Percentiles rank a stretch among this genome's conserved stretches.
Evolutionary conservation across 1,284 basidiomycete species (phyloP).

Genomic region (Ceratorhiza oryzae-sativae): DNA sequence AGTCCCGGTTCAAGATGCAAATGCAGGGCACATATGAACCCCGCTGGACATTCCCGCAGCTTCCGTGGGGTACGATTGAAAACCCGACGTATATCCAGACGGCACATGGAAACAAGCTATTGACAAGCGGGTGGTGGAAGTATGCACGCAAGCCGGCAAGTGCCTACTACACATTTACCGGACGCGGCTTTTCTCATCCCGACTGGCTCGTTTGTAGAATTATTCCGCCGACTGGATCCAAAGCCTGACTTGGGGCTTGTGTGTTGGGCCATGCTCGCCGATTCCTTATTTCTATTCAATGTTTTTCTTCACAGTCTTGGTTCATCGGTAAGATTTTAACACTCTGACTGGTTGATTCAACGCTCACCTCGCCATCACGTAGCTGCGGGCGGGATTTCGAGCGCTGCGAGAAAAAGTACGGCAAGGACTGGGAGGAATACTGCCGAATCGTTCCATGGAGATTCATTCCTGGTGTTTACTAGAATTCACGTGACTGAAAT

Average conservation of each 20-base stretch:
- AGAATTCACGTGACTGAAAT: no score
- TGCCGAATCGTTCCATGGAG: constrained; percentile 86
- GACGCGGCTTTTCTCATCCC: neutral
- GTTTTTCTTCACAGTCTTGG: constrained; percentile 89
- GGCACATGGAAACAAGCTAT: constrained; percentile 88
- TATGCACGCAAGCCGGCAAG: constrained; percentile 87
- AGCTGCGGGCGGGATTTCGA: constrained; percentile 91
- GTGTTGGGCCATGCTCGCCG: constrained; percentile 80
- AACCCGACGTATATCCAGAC: constrained; percentile 95
- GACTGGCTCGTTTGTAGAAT: constrained; percentile 57
- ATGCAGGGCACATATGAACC: constrained; percentile 86
- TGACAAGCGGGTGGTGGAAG: constrained; percentile 89
- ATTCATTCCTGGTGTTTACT: constrained; percentile 76
- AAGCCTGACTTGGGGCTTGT: constrained; percentile 88
- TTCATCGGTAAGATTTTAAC: constrained; percentile 58
- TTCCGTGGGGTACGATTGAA: constrained; percentile 85
- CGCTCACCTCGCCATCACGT: neutral
- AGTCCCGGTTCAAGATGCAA: constrained; percentile 98
- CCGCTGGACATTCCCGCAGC: constrained; percentile 92
- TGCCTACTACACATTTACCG: constrained; percentile 37
- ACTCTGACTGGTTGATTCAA: neutral
- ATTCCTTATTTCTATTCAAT: constrained; percentile 97
- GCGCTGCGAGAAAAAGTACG: constrained; percentile 87
- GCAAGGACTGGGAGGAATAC: constrained; percentile 93
- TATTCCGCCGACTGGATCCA: constrained; percentile 90